A percentile compares a stretch with the other conserved stretches of the same genome.
phyloP scores from a whole-genome alignment of 805 yeast genomes.

The Debaryomyces hansenii region DNA sequence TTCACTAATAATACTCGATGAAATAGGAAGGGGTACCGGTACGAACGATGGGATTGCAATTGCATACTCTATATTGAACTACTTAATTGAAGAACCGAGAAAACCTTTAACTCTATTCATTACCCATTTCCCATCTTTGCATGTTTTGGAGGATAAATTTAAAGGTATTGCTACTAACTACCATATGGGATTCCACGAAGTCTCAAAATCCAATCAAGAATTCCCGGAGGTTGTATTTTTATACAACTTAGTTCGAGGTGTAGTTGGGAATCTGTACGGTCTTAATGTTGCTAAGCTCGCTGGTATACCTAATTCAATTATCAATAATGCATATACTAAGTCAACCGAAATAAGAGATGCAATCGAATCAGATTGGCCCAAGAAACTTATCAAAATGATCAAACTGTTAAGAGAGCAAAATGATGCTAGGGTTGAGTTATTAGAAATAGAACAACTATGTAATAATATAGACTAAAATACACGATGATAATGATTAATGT shows the following conservation, averaged over 20 bases:
- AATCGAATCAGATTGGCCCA: constrained; percentile 13
- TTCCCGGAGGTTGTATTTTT: constrained; percentile 41
- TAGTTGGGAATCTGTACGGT: constrained; percentile 67
- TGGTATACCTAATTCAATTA: constrained; percentile 49
- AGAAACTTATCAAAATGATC: constrained; percentile 1
- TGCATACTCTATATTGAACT: constrained; percentile 69
- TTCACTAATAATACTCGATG: constrained; percentile 69
- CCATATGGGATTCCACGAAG: constrained; percentile 67
- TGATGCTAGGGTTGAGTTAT: not conserved
- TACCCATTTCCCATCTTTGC: constrained; percentile 77
- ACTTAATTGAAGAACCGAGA: constrained; percentile 41
- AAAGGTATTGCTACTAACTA: constrained; percentile 50
- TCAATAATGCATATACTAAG: constrained; percentile 41
- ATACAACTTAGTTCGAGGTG: constrained; percentile 37
- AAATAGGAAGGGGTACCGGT: constrained; percentile 80
- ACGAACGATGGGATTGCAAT: constrained; percentile 76
- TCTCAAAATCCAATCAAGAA: constrained; percentile 26
- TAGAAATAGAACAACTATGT: constrained; percentile 3
- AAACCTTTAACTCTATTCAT: constrained; percentile 69
- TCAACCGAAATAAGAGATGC: constrained; percentile 34
- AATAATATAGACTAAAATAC: constrained; percentile 1
- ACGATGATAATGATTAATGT: not conserved
- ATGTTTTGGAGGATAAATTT: constrained; percentile 46
- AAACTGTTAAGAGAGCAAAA: not conserved
- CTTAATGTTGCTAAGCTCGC: constrained; percentile 83